Evolutionary conservation across 495 filamentous ascomycete species (phyloP), one percentile per base, ranked within the genome.

Genomic region (Trichoderma gamsii): DNA sequence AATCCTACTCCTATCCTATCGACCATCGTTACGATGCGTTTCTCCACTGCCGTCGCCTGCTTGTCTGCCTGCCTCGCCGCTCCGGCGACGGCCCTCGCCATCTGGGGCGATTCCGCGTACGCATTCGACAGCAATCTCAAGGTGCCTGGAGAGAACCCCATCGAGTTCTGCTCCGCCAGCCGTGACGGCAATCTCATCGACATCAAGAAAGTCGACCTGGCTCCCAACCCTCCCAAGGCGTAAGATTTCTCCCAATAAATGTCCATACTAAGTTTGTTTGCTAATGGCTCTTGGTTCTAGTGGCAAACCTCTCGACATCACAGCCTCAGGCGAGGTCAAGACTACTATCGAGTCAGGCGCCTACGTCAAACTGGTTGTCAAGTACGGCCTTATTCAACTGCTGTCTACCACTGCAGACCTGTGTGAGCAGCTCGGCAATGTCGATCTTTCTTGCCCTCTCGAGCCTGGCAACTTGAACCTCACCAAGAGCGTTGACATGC

Each of bases 381-480:
- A 97, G 78, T 99, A 94, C 76, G 95, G 92, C 70, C 80, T 96
- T 72, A 97, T 99, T 75, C 90, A 88, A 63, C 82, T 99, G 67
- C 85, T 99, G 77, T 89, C 85, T 72, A 89, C 90, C 67, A 80
- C 78, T 67, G 86, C 88, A 72, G 88, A 96, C 75, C 85, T 98
- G 15, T 99, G 95, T 79, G 90, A 97, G 25, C 86, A 96, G 77
- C 86, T 96, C 68, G 78, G 84, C 72, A 92, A 97, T 66, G 91
- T 97, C 15, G 93, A 97, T 71, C 81, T 97, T 61, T 79, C 91
- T 68, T 99, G 95, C 77, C 95, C 95, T 64, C 83, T 99, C 68
- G 80, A 92, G 76, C 84, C 88, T 77, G 95, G 93, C 63, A 78
- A 86, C 27, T 82, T 91, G 71, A 76, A 76, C 25, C 78, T 99